phyloP scores from a whole-genome alignment of 352 stramenopile genomes.

The Globisporangium heterothallicum region DNA sequence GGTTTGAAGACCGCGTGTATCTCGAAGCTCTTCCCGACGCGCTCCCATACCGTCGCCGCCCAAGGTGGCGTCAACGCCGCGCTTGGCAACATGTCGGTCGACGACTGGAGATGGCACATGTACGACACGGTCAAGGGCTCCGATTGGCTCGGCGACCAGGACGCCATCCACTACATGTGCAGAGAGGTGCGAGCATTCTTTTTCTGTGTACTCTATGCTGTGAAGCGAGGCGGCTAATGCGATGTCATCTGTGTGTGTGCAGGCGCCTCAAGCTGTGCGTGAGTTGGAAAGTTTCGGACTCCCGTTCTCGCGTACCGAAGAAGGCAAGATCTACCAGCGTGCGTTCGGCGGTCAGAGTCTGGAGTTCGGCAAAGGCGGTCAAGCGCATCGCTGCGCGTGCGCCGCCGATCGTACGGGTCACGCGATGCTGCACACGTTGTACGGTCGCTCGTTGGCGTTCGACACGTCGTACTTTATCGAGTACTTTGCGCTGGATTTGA shows the following conservation, averaged over 20 bases:
- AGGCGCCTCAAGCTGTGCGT: constrained; percentile 69
- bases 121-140: constrained; percentile 98
- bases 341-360: constrained; percentile 95
- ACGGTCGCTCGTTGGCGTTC: constrained; percentile 94
- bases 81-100: constrained; percentile 94
- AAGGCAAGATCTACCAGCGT: constrained; percentile 96
- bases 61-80: constrained; percentile 97
- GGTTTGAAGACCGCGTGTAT: constrained; percentile 97
- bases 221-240: too few relatives aligned
- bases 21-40: constrained; percentile 97
- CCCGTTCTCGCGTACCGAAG: constrained; percentile 94
- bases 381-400: constrained; percentile 92
- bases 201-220: constrained; percentile 21
- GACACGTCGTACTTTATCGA: constrained; percentile 98
- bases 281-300: constrained; percentile 96
- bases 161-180: constrained; percentile 99
- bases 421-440: constrained; percentile 97
- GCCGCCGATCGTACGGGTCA: constrained; percentile 95
- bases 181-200: constrained; percentile 44
- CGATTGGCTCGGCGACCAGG: constrained; percentile 97
- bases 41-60: constrained; percentile 94
- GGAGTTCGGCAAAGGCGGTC: constrained; percentile 94
- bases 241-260: neutral
- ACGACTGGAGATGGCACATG: constrained; percentile 97
- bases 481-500: constrained; percentile 96